A percentile compares a stretch with the other conserved stretches of the same genome.
Evolutionary conservation across 192 early-diverging fungal species (phyloP).

Genomic region (Chytriomyces sp.): DNA sequence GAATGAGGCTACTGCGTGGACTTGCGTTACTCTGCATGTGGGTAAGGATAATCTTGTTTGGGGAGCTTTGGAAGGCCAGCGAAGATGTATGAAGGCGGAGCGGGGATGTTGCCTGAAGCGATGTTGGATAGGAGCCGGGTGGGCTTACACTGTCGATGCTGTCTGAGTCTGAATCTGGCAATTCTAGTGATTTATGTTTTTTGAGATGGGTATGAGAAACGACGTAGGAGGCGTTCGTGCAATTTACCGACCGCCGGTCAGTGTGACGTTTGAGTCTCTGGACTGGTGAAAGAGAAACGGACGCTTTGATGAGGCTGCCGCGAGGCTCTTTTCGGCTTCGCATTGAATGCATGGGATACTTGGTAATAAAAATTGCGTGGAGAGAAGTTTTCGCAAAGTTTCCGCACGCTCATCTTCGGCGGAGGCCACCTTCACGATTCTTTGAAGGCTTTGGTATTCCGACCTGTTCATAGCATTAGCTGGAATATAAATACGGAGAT

Average conservation of each 20-base stretch:
- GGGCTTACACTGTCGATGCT: neutral
- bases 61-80: neutral
- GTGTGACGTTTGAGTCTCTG: neutral
- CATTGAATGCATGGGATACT: conserved; percentile 14
- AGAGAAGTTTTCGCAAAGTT: neutral
- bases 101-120: neutral
- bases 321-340: neutral
- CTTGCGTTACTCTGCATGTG: neutral
- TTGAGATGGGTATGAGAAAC: too few species aligned
- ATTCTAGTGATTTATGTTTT: too few species aligned
- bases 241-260: neutral
- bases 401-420: neutral
- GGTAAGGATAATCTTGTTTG: neutral
- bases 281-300: neutral
- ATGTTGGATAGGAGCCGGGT: neutral
- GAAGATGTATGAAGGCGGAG: neutral
- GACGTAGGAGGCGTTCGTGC: neutral
- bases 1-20: neutral
- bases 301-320: neutral
- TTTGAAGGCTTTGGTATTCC: conserved; percentile 6
- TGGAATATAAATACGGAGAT: neutral
- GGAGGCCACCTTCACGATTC: neutral
- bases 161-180: neutral
- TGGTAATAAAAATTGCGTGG: neutral
- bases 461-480: neutral